A percentile compares a stretch with the other conserved stretches of the same genome.
phyloP scores from a whole-genome alignment of 2,329 filamentous ascomycete species.

The Reticulascus tulasneorum region DNA sequence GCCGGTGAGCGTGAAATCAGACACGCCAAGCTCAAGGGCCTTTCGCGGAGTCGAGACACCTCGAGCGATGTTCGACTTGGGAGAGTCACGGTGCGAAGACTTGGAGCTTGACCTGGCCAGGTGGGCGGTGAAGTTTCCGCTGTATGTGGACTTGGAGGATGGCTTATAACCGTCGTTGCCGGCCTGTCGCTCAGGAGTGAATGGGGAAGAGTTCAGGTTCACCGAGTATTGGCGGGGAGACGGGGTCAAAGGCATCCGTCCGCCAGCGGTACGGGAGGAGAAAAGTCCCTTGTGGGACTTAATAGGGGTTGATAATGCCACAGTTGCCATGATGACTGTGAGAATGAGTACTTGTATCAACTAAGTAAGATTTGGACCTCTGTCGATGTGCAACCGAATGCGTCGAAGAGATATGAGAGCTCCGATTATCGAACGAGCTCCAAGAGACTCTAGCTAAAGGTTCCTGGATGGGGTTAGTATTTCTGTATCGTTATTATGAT shows the following conservation, averaged over 20 bases:
- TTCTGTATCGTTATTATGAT: constrained; percentile 43
- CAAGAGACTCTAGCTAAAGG: constrained; percentile 58
- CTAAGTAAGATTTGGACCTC: constrained; percentile 34
- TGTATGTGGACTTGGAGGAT: constrained; percentile 70
- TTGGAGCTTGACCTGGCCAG: constrained; percentile 68
- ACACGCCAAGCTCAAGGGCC: constrained; percentile 81
- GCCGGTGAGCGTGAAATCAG: constrained; percentile 86
- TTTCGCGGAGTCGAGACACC: constrained; percentile 72
- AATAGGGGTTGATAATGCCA: constrained; percentile 80
- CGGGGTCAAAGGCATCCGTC: constrained; percentile 89
- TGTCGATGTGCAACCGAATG: constrained; percentile 46
- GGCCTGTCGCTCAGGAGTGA: constrained; percentile 63
- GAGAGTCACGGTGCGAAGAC: constrained; percentile 73
- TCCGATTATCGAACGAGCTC: constrained; percentile 46
- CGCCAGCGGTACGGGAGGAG: constrained; percentile 86
- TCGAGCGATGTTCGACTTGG: constrained; percentile 92
- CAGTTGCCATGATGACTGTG: constrained; percentile 67
- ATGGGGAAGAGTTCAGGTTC: constrained; percentile 66
- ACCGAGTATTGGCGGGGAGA: constrained; percentile 67
- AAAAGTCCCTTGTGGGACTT: constrained; percentile 95
- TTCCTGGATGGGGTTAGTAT: constrained; percentile 51
- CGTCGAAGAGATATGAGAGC: constrained; percentile 34
- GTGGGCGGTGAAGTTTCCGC: constrained; percentile 73
- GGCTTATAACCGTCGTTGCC: constrained; percentile 45
- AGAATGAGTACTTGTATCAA: constrained; percentile 22